Base-by-base conservation (phyloP, 2,329 filamentous ascomycete genomes). In the Blumeria graminis region DNA sequence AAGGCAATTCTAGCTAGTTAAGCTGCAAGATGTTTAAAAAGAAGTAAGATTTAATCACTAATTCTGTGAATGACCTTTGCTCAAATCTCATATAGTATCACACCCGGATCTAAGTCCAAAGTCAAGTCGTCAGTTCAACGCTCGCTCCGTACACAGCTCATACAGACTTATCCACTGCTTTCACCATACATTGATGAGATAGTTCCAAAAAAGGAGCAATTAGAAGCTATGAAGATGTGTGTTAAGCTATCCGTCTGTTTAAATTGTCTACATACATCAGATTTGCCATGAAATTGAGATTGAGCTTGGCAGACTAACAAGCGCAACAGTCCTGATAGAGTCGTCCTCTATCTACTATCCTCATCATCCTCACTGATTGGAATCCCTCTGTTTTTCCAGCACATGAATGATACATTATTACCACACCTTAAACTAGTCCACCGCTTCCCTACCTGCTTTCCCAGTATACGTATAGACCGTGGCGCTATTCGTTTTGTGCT, bases 401-500 rank as follows among this genome's bases (percentile, higher is more conserved):
- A 88, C 66, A 78, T 79, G 69, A 67, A 64, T 66, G 78, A 82
- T 63, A 77, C 81, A 3, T 76, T 94, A 57, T 77, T 95, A 58
- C 92, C 92, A 0, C 92, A 96, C 69, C 81, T 98, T 11, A 78
- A 78, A 52, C 80, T 96, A 64, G 80, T 98, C 39, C 92, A 98
- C 74, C 78, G 83, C 63, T 96, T 90, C 72, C 92, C 92, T 9
- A 73, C 80, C 62, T 84, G 80, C 58, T 90, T 98, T 68, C 82
- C 85, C 16, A 83, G 79, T 55, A 75, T 98, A 57, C 83, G 89
- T 58, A 94, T 96, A 68, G 92, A 98, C 69, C 80, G 92, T 54
- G 92, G 92, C 60, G 92, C 92, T 5, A 96, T 98, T 66, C 86
- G 92, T 59, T 98, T 98, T 71, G 90, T 98, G 32, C 78, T 98